Conservation (phyloP, 306 rosid genomes). For the Begonia peltatifolia region DNA sequence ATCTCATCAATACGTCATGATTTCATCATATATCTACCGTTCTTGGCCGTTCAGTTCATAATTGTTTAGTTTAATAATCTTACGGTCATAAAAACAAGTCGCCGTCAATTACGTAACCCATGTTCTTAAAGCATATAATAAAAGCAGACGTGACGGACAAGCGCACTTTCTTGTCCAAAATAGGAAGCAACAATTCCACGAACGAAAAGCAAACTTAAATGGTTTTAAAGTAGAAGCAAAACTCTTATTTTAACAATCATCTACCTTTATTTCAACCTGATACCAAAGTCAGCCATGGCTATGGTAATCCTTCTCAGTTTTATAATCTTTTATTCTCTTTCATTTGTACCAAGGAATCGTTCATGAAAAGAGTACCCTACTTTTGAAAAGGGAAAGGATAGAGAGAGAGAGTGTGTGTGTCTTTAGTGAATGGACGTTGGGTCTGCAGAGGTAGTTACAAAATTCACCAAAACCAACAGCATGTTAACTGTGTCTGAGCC, state of each 20-base stretch:
- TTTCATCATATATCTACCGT: neutral
- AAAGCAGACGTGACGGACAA: constrained; percentile 16
- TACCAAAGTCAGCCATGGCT: too few species aligned
- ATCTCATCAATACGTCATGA: constrained; percentile 28
- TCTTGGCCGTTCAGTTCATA: neutral
- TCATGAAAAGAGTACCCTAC: constrained; percentile 7
- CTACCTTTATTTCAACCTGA: neutral
- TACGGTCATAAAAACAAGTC: constrained; percentile 19
- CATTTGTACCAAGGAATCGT: constrained; percentile 20
- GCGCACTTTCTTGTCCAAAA: constrained; percentile 7
- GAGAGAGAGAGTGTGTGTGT: neutral
- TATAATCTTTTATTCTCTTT: constrained; percentile 17
- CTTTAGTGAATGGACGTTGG: neutral
- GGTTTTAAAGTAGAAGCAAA: constrained; percentile 30
- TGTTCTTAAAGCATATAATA: constrained; percentile 28
- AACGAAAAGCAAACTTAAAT: constrained; percentile 9
- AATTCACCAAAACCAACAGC: too few species aligned
- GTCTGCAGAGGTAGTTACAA: constrained; percentile 36
- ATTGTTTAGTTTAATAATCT: constrained; percentile 18
- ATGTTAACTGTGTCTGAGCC: too few species aligned
- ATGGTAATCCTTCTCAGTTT: neutral
- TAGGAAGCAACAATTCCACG: neutral
- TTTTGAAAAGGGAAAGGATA: constrained; percentile 21
- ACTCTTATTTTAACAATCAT: neutral
- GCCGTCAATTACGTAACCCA: constrained; percentile 33